Conservation (phyloP, 2,329 filamentous ascomycete species). For the Septoria petroselini region DNA sequence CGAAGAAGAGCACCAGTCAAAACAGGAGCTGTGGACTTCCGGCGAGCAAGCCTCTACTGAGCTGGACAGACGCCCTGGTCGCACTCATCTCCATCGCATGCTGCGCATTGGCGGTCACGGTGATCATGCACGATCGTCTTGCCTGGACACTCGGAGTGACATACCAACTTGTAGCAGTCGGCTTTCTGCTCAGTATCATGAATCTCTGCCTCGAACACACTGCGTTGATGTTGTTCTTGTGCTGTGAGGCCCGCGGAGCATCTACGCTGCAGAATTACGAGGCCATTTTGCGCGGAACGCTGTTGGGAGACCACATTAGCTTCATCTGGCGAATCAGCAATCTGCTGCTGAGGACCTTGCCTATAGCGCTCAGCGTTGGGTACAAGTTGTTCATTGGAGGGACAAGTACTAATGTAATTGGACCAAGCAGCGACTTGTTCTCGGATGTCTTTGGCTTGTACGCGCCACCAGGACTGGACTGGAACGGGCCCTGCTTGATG, state of each 20-base stretch:
- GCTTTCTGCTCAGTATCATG: constrained; percentile 4
- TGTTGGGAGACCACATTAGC: not conserved
- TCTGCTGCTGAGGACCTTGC: not conserved
- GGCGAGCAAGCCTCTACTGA: not conserved
- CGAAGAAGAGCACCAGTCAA: not conserved
- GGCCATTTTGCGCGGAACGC: not conserved
- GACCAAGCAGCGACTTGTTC: not conserved
- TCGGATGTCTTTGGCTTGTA: not conserved
- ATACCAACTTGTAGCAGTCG: not conserved
- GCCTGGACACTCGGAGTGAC: constrained; percentile 1
- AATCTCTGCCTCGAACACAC: constrained; percentile 1
- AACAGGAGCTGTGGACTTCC: not conserved
- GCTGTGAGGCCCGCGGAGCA: not conserved
- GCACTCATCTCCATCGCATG: not conserved
- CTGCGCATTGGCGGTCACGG: not conserved
- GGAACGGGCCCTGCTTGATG: not conserved
- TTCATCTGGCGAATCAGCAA: not conserved
- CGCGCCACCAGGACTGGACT: not conserved
- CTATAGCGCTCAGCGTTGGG: not conserved
- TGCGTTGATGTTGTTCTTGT: not conserved
- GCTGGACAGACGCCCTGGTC: not conserved
- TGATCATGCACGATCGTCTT: not conserved
- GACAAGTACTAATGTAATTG: not conserved
- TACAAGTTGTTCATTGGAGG: constrained; percentile 3
- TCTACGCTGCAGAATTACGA: constrained; percentile 4